These are phyloP conservation scores for Corynascus novoguineensis DNA, from an alignment of 495 filamentous ascomycete species.

Conservation along the genomic window DNA sequence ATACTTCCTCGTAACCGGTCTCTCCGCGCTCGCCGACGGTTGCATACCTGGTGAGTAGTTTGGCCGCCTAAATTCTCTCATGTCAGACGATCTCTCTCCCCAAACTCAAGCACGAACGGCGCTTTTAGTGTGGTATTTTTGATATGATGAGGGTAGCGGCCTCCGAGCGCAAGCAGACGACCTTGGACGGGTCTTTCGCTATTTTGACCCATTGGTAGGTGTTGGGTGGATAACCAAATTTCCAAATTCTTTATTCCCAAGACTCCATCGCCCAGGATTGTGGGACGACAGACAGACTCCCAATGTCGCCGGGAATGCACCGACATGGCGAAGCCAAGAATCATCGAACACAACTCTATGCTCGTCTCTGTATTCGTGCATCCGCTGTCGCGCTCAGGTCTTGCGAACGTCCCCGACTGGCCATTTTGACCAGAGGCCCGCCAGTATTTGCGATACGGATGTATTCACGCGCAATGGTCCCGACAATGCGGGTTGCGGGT, in stretches of 20 bases:
- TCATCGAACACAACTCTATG: conserved; percentile 2
- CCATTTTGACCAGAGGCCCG: background rate
- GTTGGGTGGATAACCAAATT: background rate
- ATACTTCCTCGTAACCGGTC: conserved; percentile 21
- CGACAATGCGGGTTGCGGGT: conserved; percentile 3
- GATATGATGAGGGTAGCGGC: conserved; percentile 11
- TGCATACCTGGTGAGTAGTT: conserved; percentile 47
- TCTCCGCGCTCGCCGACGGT: conserved; percentile 22
- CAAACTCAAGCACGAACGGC: conserved; percentile 24
- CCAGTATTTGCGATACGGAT: background rate
- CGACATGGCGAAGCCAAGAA: background rate
- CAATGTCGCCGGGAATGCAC: background rate
- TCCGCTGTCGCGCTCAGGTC: background rate
- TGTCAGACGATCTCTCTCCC: conserved; percentile 40
- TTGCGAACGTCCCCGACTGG: background rate
- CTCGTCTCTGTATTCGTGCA: background rate
- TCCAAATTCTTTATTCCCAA: background rate
- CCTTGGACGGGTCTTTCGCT: background rate
- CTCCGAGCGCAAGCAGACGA: background rate
- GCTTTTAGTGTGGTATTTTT: conserved; percentile 15
- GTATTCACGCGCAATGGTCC: conserved; percentile 5
- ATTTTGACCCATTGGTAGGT: background rate
- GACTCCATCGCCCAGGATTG: background rate
- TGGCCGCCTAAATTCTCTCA: conserved; percentile 44
- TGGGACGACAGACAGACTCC: background rate